These are phyloP conservation scores for Euclidium syriacum DNA, from an alignment of 345 rosid species.

Conservation along the genomic window DNA sequence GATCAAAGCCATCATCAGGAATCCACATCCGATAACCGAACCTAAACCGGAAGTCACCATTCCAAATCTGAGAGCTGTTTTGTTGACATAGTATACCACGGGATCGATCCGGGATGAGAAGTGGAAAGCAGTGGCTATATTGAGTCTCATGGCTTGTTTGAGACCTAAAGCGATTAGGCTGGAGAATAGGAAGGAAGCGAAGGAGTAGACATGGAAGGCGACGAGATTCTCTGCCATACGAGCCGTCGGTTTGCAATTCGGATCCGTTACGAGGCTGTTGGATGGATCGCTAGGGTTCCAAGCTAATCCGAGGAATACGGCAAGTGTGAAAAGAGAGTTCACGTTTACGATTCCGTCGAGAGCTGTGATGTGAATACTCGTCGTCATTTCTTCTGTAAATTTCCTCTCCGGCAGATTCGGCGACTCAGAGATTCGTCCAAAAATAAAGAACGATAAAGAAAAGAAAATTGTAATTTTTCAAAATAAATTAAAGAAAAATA, in stretches of 20 bases:
- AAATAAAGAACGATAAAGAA: not conserved
- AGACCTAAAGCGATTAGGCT: constrained; percentile 72
- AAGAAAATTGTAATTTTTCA: not conserved
- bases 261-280: constrained; percentile 39
- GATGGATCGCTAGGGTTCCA: constrained; percentile 58
- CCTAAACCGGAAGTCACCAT: constrained; percentile 74
- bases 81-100: constrained; percentile 36
- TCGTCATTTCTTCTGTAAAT: constrained; percentile 43
- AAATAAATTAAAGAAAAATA: not conserved
- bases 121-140: constrained; percentile 25
- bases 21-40: constrained; percentile 60
- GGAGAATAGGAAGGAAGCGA: constrained; percentile 75
- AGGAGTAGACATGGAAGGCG: constrained; percentile 84
- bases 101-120: constrained; percentile 21
- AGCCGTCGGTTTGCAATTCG: constrained; percentile 41
- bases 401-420: constrained; percentile 9
- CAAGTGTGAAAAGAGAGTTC: constrained; percentile 90
- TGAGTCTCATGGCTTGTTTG: constrained; percentile 72
- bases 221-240: constrained; percentile 51
- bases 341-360: constrained; percentile 77
- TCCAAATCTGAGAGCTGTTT: constrained; percentile 57
- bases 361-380: constrained; percentile 83
- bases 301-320: constrained; percentile 80
- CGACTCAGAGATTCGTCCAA: constrained; percentile 6
- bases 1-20: constrained; percentile 70